Base-by-base conservation (phyloP, 768 basidiomycete species). In the Dioszegia crocea region DNA sequence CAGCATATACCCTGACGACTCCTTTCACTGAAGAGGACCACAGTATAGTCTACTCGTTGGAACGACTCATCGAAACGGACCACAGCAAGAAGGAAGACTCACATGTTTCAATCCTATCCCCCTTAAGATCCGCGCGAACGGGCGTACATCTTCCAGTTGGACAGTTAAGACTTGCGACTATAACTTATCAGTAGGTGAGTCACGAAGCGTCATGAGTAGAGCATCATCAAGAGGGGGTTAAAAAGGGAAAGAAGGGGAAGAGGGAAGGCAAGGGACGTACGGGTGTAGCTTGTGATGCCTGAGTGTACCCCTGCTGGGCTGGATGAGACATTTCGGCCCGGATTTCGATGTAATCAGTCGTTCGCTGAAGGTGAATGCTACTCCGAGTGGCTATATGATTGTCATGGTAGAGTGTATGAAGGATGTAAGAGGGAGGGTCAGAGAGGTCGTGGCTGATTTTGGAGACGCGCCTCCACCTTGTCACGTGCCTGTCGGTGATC, bases 41-140 rank as follows among this genome's bases (percentile, higher is more conserved):
- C 39, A 74, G 31, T n/a, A n/a, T n/a, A n/a, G 21, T 23, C 50
- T 29, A 43, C 10, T 14, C 19, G 52, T 29, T 16, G 17, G 27
- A 2, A 24, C 3, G 23, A 44, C 5, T 27, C 14, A 33, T 44
- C 44, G 21, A 46, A 17, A 55, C 86, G 78, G 76, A 17, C n/a
- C n/a, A n/a, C n/a, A n/a, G n/a, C n/a, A n/a, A 23, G 19, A 24
- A 39, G 17, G 21, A 53, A 40, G 9, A 53, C 51, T 4, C 27
- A 91, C 92, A 68, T 86, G 86, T 31, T 81, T 80, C 74, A 96
- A 88, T 67, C 84, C 87, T 50, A 96, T 85, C 8, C 90, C 89
- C 61, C 88, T 84, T 24, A 97, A 80, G 19, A 96, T 80, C 17
- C 85, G 80, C 9, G 86, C 80, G 55, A 96, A 85, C 67, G 88